Base-by-base conservation (phyloP, 257 asterid genomes). In the Ilex aquifolium region DNA sequence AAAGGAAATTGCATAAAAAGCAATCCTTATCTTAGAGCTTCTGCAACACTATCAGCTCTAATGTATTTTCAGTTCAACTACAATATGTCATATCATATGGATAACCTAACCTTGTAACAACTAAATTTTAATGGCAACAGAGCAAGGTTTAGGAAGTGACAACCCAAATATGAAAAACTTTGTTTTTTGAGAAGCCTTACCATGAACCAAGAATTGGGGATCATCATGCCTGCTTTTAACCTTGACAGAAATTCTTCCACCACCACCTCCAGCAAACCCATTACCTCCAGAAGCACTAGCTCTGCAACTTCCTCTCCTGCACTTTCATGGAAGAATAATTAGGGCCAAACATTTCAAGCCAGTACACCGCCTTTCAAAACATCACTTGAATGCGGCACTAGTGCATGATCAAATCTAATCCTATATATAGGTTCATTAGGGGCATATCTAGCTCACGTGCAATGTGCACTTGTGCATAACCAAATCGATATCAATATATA, bases 181-280 rank as follows among this genome's bases (percentile, higher is more conserved):
- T 13, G 13, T 32, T 29, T 48, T 36, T 29, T 60, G 44, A 62
- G 36, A 72, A 67, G 55, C 46, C 93, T 77, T 79, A 90, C 97
- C 97, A 56, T 85, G 88, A 64, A 80, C 87, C 62, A 75, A 75
- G 72, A 90, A 72, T 77, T 74, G 52, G 59, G 85, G 84, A 65
- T 72, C 81, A 70, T 87, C 95, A 72, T 85, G 97, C 77, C 95
- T 75, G 80, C 97, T 85, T 60, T 79, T 77, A 63, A 76, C 85
- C 63, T 84, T 59, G 60, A 85, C 80, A 21, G 95, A 83, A 60
- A 90, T 80, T 82, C 97, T 85, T 83, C 97, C 97, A 69, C 97
- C 97, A 62, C 95, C 97, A 62, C 97, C 97, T 59, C 97, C 97
- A 64, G 83, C 91, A 87, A 90, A 90, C 69, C 97, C 97, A 64